Evolutionary conservation across 2,329 filamentous ascomycete species (phyloP), one percentile per base, ranked within the genome.

Genomic region (Knufia petricola): DNA sequence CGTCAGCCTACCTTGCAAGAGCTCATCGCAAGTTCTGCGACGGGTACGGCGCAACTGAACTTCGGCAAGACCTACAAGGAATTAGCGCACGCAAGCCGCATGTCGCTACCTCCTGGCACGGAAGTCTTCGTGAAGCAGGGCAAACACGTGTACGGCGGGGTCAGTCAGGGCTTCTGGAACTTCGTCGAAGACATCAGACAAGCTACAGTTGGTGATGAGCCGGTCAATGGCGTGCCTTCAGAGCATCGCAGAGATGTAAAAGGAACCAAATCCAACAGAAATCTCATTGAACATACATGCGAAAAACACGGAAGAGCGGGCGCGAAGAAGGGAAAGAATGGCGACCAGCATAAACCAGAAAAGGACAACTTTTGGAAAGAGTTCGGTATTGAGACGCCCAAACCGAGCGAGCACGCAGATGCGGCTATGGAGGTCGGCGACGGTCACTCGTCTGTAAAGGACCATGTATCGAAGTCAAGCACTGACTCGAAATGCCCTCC

Each of bases 161-260:
- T 98, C 65, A 87, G 83, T 63, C 80, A 92, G 45, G 90, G 92
- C 1, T 70, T 98, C 42, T 89, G 85, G 80, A 95, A 87, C 1
- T 98, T 98, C 66, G 81, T 95, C 51, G 92, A 96, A 64, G 92
- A 98, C 62, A 80, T 98, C 41, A 78, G 89, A 56, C 92, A 96
- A 66, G 94, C 90, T 12, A 95, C 92, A 0, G 88, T 98, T 4
- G 92, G 92, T 20, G 92, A 98, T 48, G 92, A 98, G 69, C 86
- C 82, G 13, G 79, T 87, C 54, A 80, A 74, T 52, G 82, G 55
- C 4, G 6, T 40, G 8, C 24, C 37, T 2, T 23, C 37, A 4
- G 36, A 34, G 3, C 28, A 34, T 21, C 36, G 37, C 40, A 39
- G n/a, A 19, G 44, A 38, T 12, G 17, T 28, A 7, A n/a, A 19